Evolutionary conservation across 1,284 basidiomycete genomes (phyloP), one percentile per base, ranked within the genome.

Genomic region (Ustanciosporium gigantosporum): DNA sequence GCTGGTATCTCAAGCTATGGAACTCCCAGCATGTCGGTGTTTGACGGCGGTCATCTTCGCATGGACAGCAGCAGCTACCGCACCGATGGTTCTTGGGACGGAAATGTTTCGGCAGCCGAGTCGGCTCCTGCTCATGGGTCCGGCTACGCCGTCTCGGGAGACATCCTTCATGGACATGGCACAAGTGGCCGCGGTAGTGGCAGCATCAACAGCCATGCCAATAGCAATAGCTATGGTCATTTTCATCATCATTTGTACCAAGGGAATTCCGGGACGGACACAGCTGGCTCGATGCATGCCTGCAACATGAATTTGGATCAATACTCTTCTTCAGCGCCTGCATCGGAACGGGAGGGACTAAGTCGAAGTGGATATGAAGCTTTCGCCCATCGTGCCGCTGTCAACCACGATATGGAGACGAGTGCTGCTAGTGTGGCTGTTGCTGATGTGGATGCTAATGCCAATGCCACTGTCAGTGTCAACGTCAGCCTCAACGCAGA

Each of bases 1-100:
- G 43, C 43, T 6, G 41, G 38, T 2, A 44, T 56, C 13, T 25
- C 51, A 8, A 39, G 36, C 34, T 39, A 44, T 22, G 36, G 29
- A 2, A 4, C 29, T 3, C 14, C 19, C 11, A 37, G 36, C 15
- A 17, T 39, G 29, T 16, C 37, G 7, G 29, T 45, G 31, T 31
- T 52, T 20, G 41, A 37, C 20, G 42, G 46, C 2, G 41, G 36
- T 11, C 27, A 9, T 9, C 11, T n/a, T 9, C 9, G 11, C 14
- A 35, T 35, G 32, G 27, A 29, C n/a, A n/a, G n/a, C n/a, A n/a
- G n/a, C 27, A 9, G n/a, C 27, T n/a, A 29, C n/a, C 9, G 32
- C 9, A 8, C 20, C 11, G 32, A 35, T 11, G 27, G 27, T n/a
- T 9, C 32, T 22, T 37, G 36, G 36, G 36, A 37, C 11, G 16